Conservation (phyloP, 2,329 filamentous ascomycete genomes). For the Ilyonectria destructans region DNA sequence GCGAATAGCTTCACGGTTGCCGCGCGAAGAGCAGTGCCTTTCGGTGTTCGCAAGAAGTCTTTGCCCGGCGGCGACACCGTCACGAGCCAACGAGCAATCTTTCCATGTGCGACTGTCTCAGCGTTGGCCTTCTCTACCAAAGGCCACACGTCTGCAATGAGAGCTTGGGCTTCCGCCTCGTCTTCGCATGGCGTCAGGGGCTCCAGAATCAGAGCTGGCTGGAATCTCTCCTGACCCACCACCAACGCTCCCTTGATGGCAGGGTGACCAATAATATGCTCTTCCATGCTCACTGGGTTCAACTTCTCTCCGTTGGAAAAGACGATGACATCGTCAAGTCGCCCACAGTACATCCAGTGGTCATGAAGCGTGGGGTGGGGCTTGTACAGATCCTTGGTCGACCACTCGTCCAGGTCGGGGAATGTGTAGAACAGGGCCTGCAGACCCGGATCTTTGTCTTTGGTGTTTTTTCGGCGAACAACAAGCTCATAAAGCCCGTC, state of each 20-base stretch:
- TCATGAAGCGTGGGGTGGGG: slow-evolving; percentile 57
- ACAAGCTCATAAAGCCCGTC: slow-evolving; percentile 52
- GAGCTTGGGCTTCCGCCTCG: slow-evolving; percentile 33
- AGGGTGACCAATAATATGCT: slow-evolving; percentile 55
- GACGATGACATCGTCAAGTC: slow-evolving; percentile 64
- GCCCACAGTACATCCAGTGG: slow-evolving; percentile 48
- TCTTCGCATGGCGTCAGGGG: slow-evolving; percentile 52
- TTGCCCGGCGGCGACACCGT: slow-evolving; percentile 51
- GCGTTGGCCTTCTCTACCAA: slow-evolving; percentile 61
- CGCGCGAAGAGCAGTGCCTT: slow-evolving; percentile 9
- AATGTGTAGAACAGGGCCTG: slow-evolving; percentile 58
- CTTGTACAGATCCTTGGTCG: slow-evolving; percentile 55
- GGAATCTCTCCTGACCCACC: slow-evolving; percentile 63
- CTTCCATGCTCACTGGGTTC: slow-evolving; percentile 56
- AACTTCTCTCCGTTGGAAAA: slow-evolving; percentile 68
- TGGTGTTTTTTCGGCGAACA: slow-evolving; percentile 55
- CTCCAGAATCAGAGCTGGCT: slow-evolving; percentile 66
- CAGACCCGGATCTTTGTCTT: slow-evolving; percentile 51
- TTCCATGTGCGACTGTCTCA: slow-evolving; percentile 63
- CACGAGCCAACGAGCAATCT: slow-evolving; percentile 60
- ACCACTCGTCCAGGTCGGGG: slow-evolving; percentile 54
- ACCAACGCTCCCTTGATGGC: slow-evolving; percentile 61
- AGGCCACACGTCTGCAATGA: slow-evolving; percentile 64
- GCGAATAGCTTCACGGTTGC: background rate
- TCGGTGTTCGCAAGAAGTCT: slow-evolving; percentile 6